phyloP scores from a whole-genome alignment of 345 rosid genomes.

The Eutrema heterophyllum region DNA sequence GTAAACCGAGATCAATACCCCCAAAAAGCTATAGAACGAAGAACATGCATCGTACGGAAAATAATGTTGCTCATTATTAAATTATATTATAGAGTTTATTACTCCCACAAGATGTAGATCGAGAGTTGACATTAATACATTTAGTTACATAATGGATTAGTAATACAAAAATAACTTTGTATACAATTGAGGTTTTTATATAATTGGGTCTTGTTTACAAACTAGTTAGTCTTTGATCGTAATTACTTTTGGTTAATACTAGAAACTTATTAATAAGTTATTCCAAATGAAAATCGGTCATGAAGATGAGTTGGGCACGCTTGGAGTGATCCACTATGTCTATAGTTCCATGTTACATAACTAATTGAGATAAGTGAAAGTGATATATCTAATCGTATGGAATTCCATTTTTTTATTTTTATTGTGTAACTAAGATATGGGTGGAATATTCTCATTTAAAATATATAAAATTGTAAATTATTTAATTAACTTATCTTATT shows the following conservation, averaged over 20 bases:
- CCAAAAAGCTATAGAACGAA: not conserved
- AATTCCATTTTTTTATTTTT: not conserved
- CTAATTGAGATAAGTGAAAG: constrained; percentile 5
- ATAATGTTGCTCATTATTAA: not conserved
- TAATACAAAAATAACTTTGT: not conserved
- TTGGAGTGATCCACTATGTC: constrained; percentile 17
- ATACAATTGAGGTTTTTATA: not conserved
- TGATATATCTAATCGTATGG: constrained; percentile 3
- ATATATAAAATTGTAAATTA: not conserved
- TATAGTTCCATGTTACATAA: constrained; percentile 5
- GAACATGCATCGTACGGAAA: not conserved
- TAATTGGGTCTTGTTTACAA: not conserved
- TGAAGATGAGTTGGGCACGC: constrained; percentile 11
- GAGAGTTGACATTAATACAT: not conserved
- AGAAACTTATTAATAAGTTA: not conserved
- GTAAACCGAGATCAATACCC: not conserved
- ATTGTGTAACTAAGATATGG: not conserved
- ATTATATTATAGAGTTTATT: not conserved
- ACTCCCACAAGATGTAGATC: not conserved
- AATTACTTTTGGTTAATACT: not conserved
- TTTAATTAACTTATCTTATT: not conserved
- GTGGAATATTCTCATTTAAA: constrained; percentile 5
- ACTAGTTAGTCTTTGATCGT: constrained; percentile 1
- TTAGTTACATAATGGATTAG: not conserved
- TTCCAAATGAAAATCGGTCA: constrained; percentile 4